phyloP scores from a whole-genome alignment of 176 grass and related monocot species.

The Phoenix roebelenii region DNA sequence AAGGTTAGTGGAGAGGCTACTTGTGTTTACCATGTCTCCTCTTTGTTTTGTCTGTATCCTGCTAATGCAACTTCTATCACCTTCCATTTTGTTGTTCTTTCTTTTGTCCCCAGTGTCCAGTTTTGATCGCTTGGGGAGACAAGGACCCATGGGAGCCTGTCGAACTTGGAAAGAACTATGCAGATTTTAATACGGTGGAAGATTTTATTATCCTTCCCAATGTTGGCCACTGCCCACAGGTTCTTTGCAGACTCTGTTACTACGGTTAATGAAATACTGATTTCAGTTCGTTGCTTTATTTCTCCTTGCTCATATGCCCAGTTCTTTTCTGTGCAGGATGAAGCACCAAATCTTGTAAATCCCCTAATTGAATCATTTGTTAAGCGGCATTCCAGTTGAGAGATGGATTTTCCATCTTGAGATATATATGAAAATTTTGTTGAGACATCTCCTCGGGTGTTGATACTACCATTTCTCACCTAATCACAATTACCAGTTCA shows the following conservation, averaged over 20 bases:
- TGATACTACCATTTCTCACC: too few relatives aligned
- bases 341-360: constrained; percentile 85
- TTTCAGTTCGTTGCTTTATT: not conserved
- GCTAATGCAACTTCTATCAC: too few relatives aligned
- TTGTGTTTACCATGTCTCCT: too few relatives aligned
- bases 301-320: not conserved
- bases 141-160: constrained; percentile 96
- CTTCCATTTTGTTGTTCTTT: not conserved
- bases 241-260: not conserved
- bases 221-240: constrained; percentile 96
- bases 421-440: too few relatives aligned
- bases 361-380: constrained; percentile 68
- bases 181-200: constrained; percentile 62
- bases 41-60: too few relatives aligned
- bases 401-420: not conserved
- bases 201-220: constrained; percentile 80
- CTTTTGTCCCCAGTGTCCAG: constrained; percentile 44
- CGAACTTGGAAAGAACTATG: constrained; percentile 77
- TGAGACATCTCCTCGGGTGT: too few relatives aligned
- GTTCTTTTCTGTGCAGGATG: constrained; percentile 48
- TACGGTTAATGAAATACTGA: too few relatives aligned
- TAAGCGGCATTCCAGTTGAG: constrained; percentile 29
- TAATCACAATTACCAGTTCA: too few relatives aligned
- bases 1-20: constrained; percentile 34
- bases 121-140: constrained; percentile 83